Evolutionary conservation across 805 yeast species (phyloP).

Genomic region (Nakazawaea peltata): DNA sequence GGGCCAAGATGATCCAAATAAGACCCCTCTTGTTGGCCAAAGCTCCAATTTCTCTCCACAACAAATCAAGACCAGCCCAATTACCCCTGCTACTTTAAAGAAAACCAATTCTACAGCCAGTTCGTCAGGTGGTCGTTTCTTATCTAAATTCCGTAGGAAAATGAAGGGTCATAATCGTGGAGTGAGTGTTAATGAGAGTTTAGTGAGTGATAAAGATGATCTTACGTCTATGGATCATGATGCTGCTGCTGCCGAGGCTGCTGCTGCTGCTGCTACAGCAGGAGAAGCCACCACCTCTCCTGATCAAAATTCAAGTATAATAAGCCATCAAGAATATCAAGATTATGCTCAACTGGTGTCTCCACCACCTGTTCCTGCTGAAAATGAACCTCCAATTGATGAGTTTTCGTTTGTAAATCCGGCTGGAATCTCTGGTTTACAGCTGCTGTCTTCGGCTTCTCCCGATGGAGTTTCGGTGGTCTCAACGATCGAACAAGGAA

Average conservation of each 20-base stretch:
- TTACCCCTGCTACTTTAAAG: neutral
- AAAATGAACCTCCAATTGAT: neutral
- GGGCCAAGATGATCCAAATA: conserved; percentile 3
- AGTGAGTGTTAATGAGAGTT: conserved; percentile 1
- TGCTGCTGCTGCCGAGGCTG: neutral
- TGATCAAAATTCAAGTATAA: no score
- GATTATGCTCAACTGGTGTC: conserved; percentile 3
- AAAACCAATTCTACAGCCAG: neutral
- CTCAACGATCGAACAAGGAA: neutral
- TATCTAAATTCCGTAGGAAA: conserved; percentile 5
- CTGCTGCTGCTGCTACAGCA: neutral
- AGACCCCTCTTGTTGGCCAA: conserved; percentile 9
- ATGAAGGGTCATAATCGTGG: conserved; percentile 1
- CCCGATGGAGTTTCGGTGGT: neutral
- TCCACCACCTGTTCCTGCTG: conserved; percentile 7
- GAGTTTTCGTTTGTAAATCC: neutral
- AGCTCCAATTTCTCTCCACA: no score
- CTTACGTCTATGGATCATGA: conserved; percentile 9
- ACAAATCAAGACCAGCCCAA: neutral
- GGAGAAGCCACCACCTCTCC: neutral
- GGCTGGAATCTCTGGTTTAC: neutral
- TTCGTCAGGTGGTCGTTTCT: neutral
- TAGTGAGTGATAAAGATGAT: neutral
- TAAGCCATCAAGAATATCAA: conserved; percentile 3
- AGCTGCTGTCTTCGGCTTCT: no score